A percentile compares a stretch with the other conserved stretches of the same genome.
Evolutionary conservation across 2,329 filamentous ascomycete genomes (phyloP).

Genomic region (Aspergillus neotritici): DNA sequence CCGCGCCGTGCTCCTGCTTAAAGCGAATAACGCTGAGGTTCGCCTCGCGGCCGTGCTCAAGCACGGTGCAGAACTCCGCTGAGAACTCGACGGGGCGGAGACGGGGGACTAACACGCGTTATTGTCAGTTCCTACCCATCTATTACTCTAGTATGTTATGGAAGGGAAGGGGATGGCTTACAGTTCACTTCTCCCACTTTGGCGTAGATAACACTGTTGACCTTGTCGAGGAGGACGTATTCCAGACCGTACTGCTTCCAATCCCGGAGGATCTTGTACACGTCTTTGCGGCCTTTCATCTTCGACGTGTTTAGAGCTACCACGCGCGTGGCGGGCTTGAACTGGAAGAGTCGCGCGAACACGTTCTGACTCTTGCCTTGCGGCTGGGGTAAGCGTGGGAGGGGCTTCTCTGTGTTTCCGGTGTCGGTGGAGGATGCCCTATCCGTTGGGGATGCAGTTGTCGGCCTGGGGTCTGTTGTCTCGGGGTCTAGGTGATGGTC

Average conservation of each 20-base stretch:
- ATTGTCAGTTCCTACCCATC: conserved; percentile 14
- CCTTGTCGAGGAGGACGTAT: conserved; percentile 72
- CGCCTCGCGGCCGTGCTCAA: conserved; percentile 73
- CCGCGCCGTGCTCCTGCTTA: conserved; percentile 85
- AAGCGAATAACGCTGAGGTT: conserved; percentile 77
- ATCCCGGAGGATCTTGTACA: conserved; percentile 67
- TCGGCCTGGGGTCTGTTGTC: conserved; percentile 1
- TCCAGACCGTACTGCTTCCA: conserved; percentile 79
- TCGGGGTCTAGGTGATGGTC: conserved; percentile 7
- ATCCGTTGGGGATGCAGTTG: conserved; percentile 14
- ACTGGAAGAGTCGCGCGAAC: conserved; percentile 81
- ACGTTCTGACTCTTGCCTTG: conserved; percentile 62
- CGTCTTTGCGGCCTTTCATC: conserved; percentile 68
- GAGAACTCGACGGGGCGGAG: conserved; percentile 87
- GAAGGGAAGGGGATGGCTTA: conserved; percentile 46
- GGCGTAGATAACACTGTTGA: conserved; percentile 72
- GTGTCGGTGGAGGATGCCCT: conserved; percentile 15
- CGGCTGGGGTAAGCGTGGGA: conserved; percentile 12
- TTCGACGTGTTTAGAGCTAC: conserved; percentile 71
- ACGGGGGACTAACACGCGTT: conserved; percentile 55
- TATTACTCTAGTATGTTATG: neutral
- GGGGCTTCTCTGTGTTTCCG: conserved; percentile 11
- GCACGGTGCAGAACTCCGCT: conserved; percentile 79
- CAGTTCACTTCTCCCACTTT: conserved; percentile 71
- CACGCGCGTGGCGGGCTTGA: conserved; percentile 73